Base-by-base conservation (phyloP, 371 early-diverging fungal species). In the Mucor plumbeus region DNA sequence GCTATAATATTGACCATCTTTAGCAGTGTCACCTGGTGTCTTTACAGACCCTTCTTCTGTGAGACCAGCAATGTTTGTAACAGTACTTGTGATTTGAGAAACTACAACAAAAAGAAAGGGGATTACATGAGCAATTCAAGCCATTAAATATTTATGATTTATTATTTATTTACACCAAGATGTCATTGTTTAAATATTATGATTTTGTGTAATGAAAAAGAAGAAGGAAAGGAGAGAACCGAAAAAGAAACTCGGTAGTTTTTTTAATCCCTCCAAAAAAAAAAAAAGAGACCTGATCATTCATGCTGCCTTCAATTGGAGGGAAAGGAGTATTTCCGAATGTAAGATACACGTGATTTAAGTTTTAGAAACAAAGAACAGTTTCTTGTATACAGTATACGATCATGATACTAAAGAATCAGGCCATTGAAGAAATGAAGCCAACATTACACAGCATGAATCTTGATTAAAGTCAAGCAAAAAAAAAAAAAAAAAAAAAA, bases 1-100 rank as follows among this genome's bases (percentile, higher is more conserved):
- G 41, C 83, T 81, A 70, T 69, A 89, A 61, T 84, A 82, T 63
- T 86, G 81, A 34, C 84, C 85, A 73, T 86, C 81, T 61, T 80
- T 81, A 65, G 74, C 83, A 53, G 87, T 79, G 3, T 86, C 84
- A 55, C 85, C 88, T 17, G 84, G 83, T 10, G 87, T 83, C 67
- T 81, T 75, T 56, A 83, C 73, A 19, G 64, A 44, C 33, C 75
- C 76, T 15, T 78, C 83, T 13, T 69, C 70, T 9, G 70, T 59
- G 21, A 83, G 57, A 47, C 83, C 83, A 17, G 83, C 72, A 31
- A 83, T 76, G 58, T 78, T 83, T 41, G 79, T 72, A 1, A 83
- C 83, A 35, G 83, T 83, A 34, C 83, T 83, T 15, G 83, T 69
- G 47, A 83, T 58, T 63, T 83, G 83, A 55, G 83, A 83, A 53